phyloP scores from a whole-genome alignment of 495 filamentous ascomycete genomes.

The Clavariopsis aquatica region DNA sequence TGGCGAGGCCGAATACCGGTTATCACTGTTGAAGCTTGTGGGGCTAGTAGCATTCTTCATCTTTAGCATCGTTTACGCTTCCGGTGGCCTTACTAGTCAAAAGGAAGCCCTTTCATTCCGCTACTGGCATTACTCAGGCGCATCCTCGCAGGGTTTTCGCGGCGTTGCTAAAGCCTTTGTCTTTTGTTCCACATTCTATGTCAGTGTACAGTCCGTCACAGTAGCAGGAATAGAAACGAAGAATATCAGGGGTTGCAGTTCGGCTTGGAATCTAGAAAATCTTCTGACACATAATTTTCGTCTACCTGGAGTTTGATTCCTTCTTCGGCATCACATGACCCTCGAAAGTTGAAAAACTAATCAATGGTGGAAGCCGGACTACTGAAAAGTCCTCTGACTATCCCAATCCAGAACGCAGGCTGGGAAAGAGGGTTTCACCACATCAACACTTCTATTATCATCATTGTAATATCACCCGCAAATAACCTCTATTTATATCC shows the following conservation, averaged over 20 bases:
- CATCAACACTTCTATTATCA: constrained; percentile 12
- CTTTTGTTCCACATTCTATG: constrained; percentile 65
- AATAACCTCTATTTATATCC: constrained; percentile 40
- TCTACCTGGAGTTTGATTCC: constrained; percentile 39
- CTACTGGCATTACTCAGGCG: constrained; percentile 57
- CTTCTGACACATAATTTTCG: constrained; percentile 51
- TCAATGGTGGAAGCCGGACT: constrained; percentile 24
- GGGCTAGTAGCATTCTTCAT: constrained; percentile 50
- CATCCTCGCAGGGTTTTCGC: constrained; percentile 67
- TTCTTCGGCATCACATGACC: constrained; percentile 41
- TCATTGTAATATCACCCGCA: constrained; percentile 42
- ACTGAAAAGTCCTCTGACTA: constrained; percentile 39
- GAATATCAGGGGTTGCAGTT: constrained; percentile 47
- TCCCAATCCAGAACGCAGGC: constrained; percentile 39
- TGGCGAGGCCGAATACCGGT: constrained; percentile 55
- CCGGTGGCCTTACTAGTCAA: constrained; percentile 44
- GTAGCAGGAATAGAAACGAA: constrained; percentile 50
- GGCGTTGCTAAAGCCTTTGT: constrained; percentile 67
- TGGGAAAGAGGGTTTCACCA: constrained; percentile 31
- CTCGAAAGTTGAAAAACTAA: constrained; percentile 27
- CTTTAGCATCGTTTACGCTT: constrained; percentile 34
- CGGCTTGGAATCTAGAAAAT: constrained; percentile 50
- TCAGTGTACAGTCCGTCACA: constrained; percentile 56
- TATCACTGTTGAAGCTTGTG: constrained; percentile 53
- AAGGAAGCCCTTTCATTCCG: constrained; percentile 43